Evolutionary conservation across 2,329 filamentous ascomycete species (phyloP).

Genomic region (Diaporthe citriasiana): DNA sequence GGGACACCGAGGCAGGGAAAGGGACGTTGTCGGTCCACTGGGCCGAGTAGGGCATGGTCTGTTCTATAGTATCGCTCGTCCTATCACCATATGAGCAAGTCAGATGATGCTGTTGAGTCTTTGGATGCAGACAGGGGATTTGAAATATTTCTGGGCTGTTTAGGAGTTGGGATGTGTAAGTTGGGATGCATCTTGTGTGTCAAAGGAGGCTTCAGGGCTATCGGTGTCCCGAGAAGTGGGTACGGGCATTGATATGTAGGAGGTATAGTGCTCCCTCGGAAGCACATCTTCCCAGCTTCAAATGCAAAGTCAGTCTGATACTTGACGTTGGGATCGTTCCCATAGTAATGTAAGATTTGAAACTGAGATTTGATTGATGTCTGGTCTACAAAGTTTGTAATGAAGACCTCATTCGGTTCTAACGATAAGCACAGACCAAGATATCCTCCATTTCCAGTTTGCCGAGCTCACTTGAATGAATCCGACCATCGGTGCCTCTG

Average conservation of each 20-base stretch:
- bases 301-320: neutral
- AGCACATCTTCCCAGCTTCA: neutral
- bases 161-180: neutral
- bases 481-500: neutral
- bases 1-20: slow-evolving; percentile 12
- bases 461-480: too few species aligned
- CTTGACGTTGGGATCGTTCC: neutral
- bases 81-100: neutral
- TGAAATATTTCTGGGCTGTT: neutral
- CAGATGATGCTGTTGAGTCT: neutral
- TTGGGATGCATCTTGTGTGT: neutral
- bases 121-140: neutral
- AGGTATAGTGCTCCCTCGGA: neutral
- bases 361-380: neutral
- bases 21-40: neutral
- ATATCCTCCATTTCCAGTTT: too few species aligned
- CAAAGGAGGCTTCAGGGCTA: neutral
- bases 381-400: neutral
- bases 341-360: neutral
- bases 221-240: neutral
- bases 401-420: neutral
- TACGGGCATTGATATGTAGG: neutral
- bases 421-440: neutral
- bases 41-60: neutral
- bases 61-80: neutral